Evolutionary conservation across 2,329 filamentous ascomycete genomes (phyloP), one percentile per base, ranked within the genome.

Genomic region (Bipolaris victoriae): DNA sequence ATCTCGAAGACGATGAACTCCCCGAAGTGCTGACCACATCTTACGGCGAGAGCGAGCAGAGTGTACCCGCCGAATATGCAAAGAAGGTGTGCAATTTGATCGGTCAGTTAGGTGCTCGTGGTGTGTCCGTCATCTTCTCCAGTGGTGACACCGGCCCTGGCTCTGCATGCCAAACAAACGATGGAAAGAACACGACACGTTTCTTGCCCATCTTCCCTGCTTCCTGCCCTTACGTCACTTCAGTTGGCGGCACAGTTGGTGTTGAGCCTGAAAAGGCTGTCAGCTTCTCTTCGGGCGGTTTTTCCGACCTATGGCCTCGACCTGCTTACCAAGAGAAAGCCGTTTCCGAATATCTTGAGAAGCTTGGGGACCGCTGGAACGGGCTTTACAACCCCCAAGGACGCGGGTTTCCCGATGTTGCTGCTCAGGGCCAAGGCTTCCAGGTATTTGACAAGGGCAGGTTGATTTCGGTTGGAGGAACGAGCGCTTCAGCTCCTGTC

Each of bases 201-300:
- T 81, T 82, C 63, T 63, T 77, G 22, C 79, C 80, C 11, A 74
- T 76, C 16, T 82, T 82, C 67, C 80, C 80, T 1, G 79, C 78
- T 16, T 69, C 77, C 1, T 82, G 80, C 64, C 80, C 80, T 0
- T 82, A 79, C 61, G 77, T 82, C 13, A 83, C 81, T 3, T 70
- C 78, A 1, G 78, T 81, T 3, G 79, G 79, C 9, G 79, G 77
- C 3, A 81, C 80, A 0, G 61, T 66, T 13, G 66, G 71, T 20
- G 64, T 80, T 45, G 61, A 70, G 24, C 78, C 80, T 1, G 80
- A 82, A 55, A 49, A 60, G 22, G 76, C 75, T 6, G 68, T 77
- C 24, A 60, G 55, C 61, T 78, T 79, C 57, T 79, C 75, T 3
- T 79, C 77, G 3, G 80, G 80, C 10, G 80, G 77, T 5, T 82